These are phyloP conservation scores for Pseudevernia furfuracea DNA, from an alignment of 495 filamentous ascomycete genomes.

Conservation along the genomic window DNA sequence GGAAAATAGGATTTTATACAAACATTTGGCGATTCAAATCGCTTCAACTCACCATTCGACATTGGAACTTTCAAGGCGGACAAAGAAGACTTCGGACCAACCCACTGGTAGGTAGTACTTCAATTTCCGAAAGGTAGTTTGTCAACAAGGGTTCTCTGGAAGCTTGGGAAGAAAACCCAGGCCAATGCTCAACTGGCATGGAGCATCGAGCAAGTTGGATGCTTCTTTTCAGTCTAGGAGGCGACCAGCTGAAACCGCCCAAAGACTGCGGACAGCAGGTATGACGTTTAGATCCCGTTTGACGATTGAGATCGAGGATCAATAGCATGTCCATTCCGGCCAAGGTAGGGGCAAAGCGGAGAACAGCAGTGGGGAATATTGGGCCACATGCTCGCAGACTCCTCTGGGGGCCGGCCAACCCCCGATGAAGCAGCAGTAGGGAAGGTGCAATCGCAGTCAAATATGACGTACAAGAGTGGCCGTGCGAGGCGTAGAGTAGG, in stretches of 20 bases:
- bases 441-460: background rate
- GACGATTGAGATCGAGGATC: background rate
- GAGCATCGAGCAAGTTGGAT: background rate
- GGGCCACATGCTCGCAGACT: background rate
- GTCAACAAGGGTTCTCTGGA: background rate
- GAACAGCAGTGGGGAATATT: background rate
- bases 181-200: background rate
- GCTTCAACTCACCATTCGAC: background rate
- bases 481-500: background rate
- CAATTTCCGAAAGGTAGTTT: background rate
- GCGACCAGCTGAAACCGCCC: background rate
- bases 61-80: background rate
- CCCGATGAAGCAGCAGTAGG: background rate
- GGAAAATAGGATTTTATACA: background rate
- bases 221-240: background rate
- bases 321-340: background rate
- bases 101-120: background rate
- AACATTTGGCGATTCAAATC: background rate
- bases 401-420: background rate
- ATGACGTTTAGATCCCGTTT: background rate
- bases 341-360: background rate
- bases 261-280: background rate
- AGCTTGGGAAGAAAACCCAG: background rate
- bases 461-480: background rate
- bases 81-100: background rate